Evolutionary conservation across 164 flowering plant species (phyloP), one percentile per base, ranked within the genome.

Genomic region (Amborella trichopoda): DNA sequence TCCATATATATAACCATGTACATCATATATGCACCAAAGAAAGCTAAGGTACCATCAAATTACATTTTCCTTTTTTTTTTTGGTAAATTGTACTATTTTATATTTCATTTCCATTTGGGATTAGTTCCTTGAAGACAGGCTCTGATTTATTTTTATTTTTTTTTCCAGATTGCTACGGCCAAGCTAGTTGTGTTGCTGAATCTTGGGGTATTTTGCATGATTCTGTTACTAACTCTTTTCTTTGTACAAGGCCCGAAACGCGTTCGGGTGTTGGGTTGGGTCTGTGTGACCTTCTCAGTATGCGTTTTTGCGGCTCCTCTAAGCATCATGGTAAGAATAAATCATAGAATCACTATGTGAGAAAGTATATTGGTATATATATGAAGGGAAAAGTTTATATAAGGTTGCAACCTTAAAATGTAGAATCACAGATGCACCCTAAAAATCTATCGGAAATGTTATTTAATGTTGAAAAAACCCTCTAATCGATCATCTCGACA

Each of bases 281-380:
- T 83, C 23, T 81, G 89, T 32, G 70, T 75, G 30, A 62, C 63
- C 6, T 74, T 84, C 47, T 64, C 91, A 8, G 49, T 78, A 1
- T 47, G 72, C 19, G 94, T 84, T 1, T 88, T 78, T 25, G 78
- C 65, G 16, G 88, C 96, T 23, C 96, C 96, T 34, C 68, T 88
- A 20, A 50, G 77, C 66, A 71, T 88, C 33, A 63, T 88, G 67
- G 96, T 83, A 44, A 68, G n/a, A n/a, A n/a, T n/a, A n/a, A n/a
- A n/a, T n/a, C n/a, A n/a, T n/a, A n/a, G n/a, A n/a, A n/a, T n/a
- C n/a, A n/a, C n/a, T n/a, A n/a, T n/a, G n/a, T n/a, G n/a, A n/a
- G n/a, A n/a, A n/a, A n/a, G n/a, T n/a, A n/a, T n/a, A n/a, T n/a
- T n/a, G n/a, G n/a, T n/a, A n/a, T n/a, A n/a, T n/a, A n/a, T n/a